These are phyloP conservation scores for Colletotrichum lini DNA, from an alignment of 2,329 filamentous ascomycete genomes.

Conservation along the genomic window DNA sequence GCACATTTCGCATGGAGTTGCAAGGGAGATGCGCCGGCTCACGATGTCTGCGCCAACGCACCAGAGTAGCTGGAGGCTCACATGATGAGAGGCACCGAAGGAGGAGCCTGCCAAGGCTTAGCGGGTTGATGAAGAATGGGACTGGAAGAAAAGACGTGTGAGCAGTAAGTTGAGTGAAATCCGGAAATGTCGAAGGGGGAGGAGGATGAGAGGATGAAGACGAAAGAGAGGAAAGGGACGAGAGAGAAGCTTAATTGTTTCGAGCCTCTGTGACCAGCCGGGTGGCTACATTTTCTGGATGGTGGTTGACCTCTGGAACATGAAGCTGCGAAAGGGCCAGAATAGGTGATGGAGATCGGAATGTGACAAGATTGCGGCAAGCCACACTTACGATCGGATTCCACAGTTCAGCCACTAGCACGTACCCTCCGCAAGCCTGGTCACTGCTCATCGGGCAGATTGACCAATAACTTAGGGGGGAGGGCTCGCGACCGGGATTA, in stretches of 20 bases:
- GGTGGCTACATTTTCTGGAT: no score
- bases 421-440: neutral
- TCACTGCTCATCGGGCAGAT: neutral
- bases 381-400: neutral
- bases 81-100: no score
- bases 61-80: neutral
- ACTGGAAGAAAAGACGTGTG: no score
- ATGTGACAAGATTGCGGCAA: neutral
- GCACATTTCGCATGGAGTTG: constrained; percentile 8
- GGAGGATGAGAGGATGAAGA: no score
- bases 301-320: no score
- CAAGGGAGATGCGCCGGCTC: neutral
- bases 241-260: no score
- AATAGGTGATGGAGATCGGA: neutral
- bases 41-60: neutral
- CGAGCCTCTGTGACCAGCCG: no score
- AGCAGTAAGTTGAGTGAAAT: no score
- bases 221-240: no score
- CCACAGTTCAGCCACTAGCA: neutral
- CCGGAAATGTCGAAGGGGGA: no score
- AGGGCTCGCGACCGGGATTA: neutral
- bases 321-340: neutral
- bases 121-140: no score
- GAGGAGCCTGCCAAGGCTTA: no score
- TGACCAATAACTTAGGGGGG: neutral